These are phyloP conservation scores for Entonaema liquescens DNA, from an alignment of 495 filamentous ascomycete genomes.

Conservation along the genomic window DNA sequence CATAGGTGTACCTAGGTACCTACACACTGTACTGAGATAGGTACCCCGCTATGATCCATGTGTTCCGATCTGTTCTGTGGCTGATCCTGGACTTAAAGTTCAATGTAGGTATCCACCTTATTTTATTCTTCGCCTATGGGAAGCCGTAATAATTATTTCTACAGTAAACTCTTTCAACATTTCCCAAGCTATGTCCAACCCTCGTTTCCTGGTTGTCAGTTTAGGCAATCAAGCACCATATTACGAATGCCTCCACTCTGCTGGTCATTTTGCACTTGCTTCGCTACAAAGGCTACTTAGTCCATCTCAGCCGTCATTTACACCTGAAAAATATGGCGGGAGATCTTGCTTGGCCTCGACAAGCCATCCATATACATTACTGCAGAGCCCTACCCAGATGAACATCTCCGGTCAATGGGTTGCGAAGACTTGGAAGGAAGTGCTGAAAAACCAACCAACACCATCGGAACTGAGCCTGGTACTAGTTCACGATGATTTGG, in stretches of 20 bases:
- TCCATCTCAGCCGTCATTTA: constrained; percentile 55
- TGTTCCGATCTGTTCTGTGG: neutral
- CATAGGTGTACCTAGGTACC: neutral
- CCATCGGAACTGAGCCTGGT: constrained; percentile 63
- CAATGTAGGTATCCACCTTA: neutral
- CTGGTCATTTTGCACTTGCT: constrained; percentile 76
- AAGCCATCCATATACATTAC: constrained; percentile 66
- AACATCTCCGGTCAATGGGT: constrained; percentile 73
- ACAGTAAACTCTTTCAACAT: neutral
- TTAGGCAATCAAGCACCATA: constrained; percentile 63
- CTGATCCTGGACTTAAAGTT: neutral
- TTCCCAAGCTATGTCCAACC: constrained; percentile 33
- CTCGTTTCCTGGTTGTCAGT: constrained; percentile 59
- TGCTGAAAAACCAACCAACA: constrained; percentile 41
- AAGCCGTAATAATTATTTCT: neutral
- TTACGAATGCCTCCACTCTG: constrained; percentile 77
- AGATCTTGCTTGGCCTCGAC: constrained; percentile 51
- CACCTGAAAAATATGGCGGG: constrained; percentile 49
- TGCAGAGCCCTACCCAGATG: constrained; percentile 77
- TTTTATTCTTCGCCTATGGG: constrained; percentile 4
- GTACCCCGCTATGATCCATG: neutral
- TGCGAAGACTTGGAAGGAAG: constrained; percentile 53
- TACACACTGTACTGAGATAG: neutral
- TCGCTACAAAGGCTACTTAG: constrained; percentile 58
- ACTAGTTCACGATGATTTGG: constrained; percentile 85